Conservation (phyloP, 345 rosid genomes). For the Gynandropsis gynandra region DNA sequence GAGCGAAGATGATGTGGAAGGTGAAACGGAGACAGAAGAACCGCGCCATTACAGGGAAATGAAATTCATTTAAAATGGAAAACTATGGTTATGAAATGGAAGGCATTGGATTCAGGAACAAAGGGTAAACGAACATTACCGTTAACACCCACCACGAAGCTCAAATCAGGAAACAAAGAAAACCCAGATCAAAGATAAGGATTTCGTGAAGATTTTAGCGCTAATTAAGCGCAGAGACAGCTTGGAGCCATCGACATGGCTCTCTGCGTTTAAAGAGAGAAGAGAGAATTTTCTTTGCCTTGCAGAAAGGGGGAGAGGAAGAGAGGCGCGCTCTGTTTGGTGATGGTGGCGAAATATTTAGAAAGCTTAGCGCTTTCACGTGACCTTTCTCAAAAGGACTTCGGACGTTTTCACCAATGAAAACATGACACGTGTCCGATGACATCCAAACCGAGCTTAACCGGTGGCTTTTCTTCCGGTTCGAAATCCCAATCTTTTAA, state of each 20-base stretch:
- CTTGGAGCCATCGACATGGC: neutral
- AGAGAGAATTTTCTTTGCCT: neutral
- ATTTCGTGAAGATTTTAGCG: neutral
- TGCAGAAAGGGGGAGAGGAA: too few species aligned
- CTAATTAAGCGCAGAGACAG: slow-evolving; percentile 6
- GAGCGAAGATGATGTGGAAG: slow-evolving; percentile 12
- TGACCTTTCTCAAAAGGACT: too few species aligned
- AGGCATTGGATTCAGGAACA: slow-evolving; percentile 11
- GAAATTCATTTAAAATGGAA: slow-evolving; percentile 13
- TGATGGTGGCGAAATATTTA: too few species aligned
- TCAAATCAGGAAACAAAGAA: neutral
- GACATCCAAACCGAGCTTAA: too few species aligned
- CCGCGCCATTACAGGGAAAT: slow-evolving; percentile 18
- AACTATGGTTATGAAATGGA: neutral
- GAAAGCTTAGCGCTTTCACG: too few species aligned
- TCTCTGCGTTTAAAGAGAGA: slow-evolving; percentile 14
- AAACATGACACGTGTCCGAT: too few species aligned
- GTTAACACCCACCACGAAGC: slow-evolving; percentile 15
- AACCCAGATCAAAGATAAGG: too few species aligned
- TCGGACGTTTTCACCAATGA: too few species aligned
- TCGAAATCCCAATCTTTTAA: too few species aligned
- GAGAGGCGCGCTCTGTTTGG: too few species aligned
- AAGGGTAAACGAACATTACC: slow-evolving; percentile 7
- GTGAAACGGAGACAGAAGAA: slow-evolving; percentile 16
- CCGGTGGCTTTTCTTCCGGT: too few species aligned